A percentile compares a stretch with the other conserved stretches of the same genome.
Conservation (phyloP, 116 monocot species). For the Posidonia oceanica region DNA sequence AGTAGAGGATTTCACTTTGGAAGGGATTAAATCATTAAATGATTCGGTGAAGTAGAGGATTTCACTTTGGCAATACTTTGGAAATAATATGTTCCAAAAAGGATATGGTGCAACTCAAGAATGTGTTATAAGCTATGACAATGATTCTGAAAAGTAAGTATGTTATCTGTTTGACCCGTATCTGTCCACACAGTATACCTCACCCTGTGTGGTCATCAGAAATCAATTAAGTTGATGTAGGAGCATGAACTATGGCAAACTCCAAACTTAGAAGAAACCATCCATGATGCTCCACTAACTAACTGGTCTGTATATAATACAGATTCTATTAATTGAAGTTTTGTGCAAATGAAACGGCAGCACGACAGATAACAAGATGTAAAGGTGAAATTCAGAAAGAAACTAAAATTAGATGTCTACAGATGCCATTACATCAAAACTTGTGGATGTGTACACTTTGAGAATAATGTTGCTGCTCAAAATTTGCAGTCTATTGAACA, state of each 20-base stretch:
- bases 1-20: not conserved
- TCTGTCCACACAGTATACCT: constrained; percentile 63
- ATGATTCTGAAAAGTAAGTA: not conserved
- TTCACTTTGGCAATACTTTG: not conserved
- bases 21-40: not conserved
- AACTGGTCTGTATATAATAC: not conserved
- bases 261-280: constrained; percentile 44
- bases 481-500: not conserved
- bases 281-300: constrained; percentile 35
- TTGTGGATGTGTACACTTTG: too few species aligned
- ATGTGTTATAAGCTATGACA: not conserved
- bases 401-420: too few species aligned
- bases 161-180: constrained; percentile 47
- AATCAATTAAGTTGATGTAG: constrained; percentile 38
- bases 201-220: constrained; percentile 52
- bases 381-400: not conserved
- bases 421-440: too few species aligned
- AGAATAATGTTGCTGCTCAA: too few species aligned
- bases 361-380: not conserved
- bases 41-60: not conserved
- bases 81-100: not conserved
- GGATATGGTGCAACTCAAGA: not conserved
- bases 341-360: not conserved
- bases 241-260: constrained; percentile 43
- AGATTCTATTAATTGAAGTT: not conserved